These are phyloP conservation scores for Boletus tylopilopsis DNA, from an alignment of 768 basidiomycete species.

Conservation along the genomic window DNA sequence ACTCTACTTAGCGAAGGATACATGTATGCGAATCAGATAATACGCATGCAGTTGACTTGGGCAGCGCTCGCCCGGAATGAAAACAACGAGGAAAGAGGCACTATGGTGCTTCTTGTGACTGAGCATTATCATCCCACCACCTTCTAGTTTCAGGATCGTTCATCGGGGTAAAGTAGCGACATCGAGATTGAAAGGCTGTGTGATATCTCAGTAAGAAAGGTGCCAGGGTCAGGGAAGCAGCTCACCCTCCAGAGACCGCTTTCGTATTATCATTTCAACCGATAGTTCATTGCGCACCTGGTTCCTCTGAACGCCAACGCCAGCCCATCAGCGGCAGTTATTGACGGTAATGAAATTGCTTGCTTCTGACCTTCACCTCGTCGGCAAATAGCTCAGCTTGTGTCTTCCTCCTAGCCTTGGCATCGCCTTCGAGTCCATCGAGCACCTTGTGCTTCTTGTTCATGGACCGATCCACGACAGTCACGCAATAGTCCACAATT, in stretches of 20 bases:
- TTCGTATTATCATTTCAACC: constrained; percentile 69
- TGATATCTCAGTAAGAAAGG: constrained; percentile 16
- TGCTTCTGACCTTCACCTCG: constrained; percentile 61
- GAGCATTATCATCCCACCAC: constrained; percentile 48
- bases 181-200: constrained; percentile 74
- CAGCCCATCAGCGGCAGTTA: constrained; percentile 26
- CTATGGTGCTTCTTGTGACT: constrained; percentile 32
- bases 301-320: constrained; percentile 45
- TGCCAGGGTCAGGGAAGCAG: constrained; percentile 14
- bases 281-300: constrained; percentile 73
- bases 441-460: constrained; percentile 50
- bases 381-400: constrained; percentile 60
- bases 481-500: constrained; percentile 73
- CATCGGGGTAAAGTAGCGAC: constrained; percentile 68
- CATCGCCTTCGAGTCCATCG: constrained; percentile 41
- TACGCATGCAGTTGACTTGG: constrained; percentile 11
- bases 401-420: constrained; percentile 43
- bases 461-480: constrained; percentile 62
- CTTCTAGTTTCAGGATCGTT: constrained; percentile 54
- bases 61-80: constrained; percentile 20
- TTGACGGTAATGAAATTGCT: constrained; percentile 28
- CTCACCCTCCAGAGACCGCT: constrained; percentile 68
- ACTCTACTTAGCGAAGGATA: constrained; percentile 5
- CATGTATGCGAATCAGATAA: constrained; percentile 11
- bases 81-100: constrained; percentile 29